These are phyloP conservation scores for Penicillium freii DNA, from an alignment of 2,329 filamentous ascomycete genomes.

Conservation along the genomic window DNA sequence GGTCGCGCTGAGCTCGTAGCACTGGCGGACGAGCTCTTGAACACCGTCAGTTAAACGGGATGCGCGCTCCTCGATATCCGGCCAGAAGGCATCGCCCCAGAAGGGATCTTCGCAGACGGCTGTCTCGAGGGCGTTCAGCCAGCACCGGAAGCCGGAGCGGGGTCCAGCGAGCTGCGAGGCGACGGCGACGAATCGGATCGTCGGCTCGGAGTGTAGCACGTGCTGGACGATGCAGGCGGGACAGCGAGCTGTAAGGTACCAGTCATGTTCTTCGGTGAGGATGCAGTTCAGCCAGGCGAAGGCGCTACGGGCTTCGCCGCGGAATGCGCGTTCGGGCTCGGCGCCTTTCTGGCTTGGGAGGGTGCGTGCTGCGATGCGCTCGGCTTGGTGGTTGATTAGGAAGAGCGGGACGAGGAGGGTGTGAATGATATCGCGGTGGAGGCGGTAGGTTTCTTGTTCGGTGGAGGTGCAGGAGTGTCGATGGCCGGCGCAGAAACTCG, in stretches of 20 bases:
- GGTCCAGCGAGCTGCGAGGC: slow-evolving; percentile 42
- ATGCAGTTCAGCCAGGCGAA: slow-evolving; percentile 62
- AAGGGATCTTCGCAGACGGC: slow-evolving; percentile 45
- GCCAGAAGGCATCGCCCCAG: slow-evolving; percentile 45
- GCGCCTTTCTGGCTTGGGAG: slow-evolving; percentile 49
- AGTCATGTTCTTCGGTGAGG: slow-evolving; percentile 56
- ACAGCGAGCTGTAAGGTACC: slow-evolving; percentile 57
- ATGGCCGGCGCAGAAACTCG: slow-evolving; percentile 41
- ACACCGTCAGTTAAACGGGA: slow-evolving; percentile 39
- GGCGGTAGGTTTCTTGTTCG: slow-evolving; percentile 41
- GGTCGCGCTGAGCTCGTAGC: slow-evolving; percentile 35
- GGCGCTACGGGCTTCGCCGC: slow-evolving; percentile 55
- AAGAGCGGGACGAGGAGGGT: slow-evolving; percentile 59
- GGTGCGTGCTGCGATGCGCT: slow-evolving; percentile 50
- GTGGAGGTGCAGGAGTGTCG: slow-evolving; percentile 30
- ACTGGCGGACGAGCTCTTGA: slow-evolving; percentile 41
- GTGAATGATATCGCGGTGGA: slow-evolving; percentile 60
- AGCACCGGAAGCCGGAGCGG: slow-evolving; percentile 40
- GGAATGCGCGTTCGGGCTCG: slow-evolving; percentile 58
- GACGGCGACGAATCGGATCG: slow-evolving; percentile 44
- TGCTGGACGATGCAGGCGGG: slow-evolving; percentile 48
- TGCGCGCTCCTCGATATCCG: slow-evolving; percentile 43
- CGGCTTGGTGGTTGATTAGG: slow-evolving; percentile 56
- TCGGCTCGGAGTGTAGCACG: slow-evolving; percentile 46
- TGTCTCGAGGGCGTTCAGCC: slow-evolving; percentile 38